A percentile compares a stretch with the other conserved stretches of the same genome.
Evolutionary conservation across 257 asterid genomes (phyloP).

Genomic region (Capsicum chinense): DNA sequence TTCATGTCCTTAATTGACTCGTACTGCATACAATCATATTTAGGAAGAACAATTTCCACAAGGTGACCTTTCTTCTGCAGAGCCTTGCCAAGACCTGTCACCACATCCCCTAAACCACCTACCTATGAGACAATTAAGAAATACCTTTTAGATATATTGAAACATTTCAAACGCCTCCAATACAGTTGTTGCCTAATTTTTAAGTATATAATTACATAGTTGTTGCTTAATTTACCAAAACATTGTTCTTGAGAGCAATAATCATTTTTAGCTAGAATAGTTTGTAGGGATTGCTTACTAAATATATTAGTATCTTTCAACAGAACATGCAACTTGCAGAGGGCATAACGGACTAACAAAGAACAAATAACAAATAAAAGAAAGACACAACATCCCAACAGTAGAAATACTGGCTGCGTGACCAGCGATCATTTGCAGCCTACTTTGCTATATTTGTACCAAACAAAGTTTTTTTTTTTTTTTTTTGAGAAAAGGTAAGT

Average conservation of each 20-base stretch:
- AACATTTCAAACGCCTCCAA: background rate
- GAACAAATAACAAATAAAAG: slow-evolving; percentile 5
- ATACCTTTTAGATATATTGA: slow-evolving; percentile 8
- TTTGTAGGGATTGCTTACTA: too few relatives aligned
- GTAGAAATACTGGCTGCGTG: background rate
- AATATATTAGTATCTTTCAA: background rate
- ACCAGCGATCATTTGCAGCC: background rate
- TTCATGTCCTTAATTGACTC: slow-evolving; percentile 65
- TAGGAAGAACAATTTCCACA: slow-evolving; percentile 89
- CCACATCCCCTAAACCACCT: slow-evolving; percentile 98
- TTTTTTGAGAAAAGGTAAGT: background rate
- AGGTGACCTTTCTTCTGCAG: slow-evolving; percentile 94
- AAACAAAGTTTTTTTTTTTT: background rate
- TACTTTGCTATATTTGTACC: background rate
- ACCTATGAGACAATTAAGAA: slow-evolving; percentile 55
- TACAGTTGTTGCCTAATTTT: background rate
- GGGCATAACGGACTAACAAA: background rate
- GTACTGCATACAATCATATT: slow-evolving; percentile 89
- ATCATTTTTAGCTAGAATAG: too few relatives aligned
- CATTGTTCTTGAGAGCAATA: background rate
- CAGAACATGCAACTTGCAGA: slow-evolving; percentile 17
- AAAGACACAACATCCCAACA: background rate
- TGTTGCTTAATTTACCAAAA: slow-evolving; percentile 13
- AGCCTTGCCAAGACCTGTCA: slow-evolving; percentile 93
- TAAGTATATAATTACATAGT: background rate